Evolutionary conservation across 2,329 filamentous ascomycete genomes (phyloP).

Genomic region (Aphanoascus verrucosus): DNA sequence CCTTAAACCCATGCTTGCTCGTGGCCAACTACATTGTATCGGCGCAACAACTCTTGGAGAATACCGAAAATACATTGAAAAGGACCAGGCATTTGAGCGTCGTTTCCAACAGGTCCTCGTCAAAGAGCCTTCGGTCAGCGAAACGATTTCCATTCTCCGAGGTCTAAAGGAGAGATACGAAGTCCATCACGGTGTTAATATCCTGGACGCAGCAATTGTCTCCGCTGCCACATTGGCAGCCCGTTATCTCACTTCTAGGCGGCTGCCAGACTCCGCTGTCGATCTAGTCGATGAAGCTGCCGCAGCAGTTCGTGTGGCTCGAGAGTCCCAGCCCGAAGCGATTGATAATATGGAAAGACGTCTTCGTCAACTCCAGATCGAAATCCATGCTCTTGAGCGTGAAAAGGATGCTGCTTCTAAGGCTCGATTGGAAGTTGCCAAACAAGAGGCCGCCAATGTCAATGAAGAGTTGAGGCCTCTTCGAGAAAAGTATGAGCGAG

Average conservation of each 20-base stretch:
- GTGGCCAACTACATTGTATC: conserved; percentile 94
- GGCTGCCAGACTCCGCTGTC: conserved; percentile 91
- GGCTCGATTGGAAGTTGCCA: conserved; percentile 67
- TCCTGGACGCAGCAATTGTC: conserved; percentile 87
- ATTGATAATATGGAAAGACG: conserved; percentile 90
- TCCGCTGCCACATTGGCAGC: conserved; percentile 83
- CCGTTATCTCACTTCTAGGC: conserved; percentile 79
- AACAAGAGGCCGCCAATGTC: conserved; percentile 84
- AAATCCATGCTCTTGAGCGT: conserved; percentile 87
- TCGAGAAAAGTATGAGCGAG: conserved; percentile 87
- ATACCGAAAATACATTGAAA: conserved; percentile 98
- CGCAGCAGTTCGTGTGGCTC: conserved; percentile 86
- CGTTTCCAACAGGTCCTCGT: conserved; percentile 97
- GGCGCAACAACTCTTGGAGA: conserved; percentile 90
- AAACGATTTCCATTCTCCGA: conserved; percentile 96
- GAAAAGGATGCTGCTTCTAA: conserved; percentile 93
- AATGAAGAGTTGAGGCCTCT: conserved; percentile 86
- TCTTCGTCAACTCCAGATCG: conserved; percentile 83
- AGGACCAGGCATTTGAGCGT: conserved; percentile 94
- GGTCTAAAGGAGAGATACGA: conserved; percentile 97
- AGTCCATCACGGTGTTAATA: conserved; percentile 94
- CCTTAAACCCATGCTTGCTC: conserved; percentile 94
- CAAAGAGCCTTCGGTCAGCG: conserved; percentile 78
- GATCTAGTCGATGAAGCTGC: conserved; percentile 94
- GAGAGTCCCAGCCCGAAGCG: conserved; percentile 91